Conservation (phyloP, 305 asterid species). For the Caryopteris hybrid region DNA sequence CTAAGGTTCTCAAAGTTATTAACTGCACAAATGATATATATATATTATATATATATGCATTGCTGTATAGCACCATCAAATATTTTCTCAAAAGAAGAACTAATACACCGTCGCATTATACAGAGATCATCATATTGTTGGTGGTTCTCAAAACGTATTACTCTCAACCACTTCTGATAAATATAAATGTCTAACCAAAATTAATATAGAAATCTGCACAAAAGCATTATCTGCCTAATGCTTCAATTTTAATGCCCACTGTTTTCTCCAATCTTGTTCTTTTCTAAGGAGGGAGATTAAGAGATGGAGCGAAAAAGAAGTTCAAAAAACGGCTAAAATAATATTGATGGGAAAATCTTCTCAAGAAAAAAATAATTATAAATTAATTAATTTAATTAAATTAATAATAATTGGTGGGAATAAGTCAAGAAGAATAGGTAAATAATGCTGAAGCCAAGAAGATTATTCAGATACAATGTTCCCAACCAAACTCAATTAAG, state of each 20-base stretch:
- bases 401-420: constrained; percentile 7
- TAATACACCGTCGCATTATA: neutral
- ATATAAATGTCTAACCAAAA: neutral
- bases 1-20: neutral
- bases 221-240: neutral
- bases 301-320: constrained; percentile 2
- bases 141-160: neutral
- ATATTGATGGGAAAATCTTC: constrained; percentile 17
- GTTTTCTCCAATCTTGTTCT: neutral
- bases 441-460: constrained; percentile 10
- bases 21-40: neutral
- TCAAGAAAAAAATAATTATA: too few relatives aligned
- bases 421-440: constrained; percentile 29
- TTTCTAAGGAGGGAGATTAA: neutral
- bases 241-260: neutral
- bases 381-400: too few relatives aligned
- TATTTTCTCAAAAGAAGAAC: neutral
- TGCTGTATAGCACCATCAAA: neutral
- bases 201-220: neutral
- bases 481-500: constrained; percentile 29
- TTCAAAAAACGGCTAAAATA: neutral
- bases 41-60: neutral
- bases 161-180: neutral
- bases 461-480: constrained; percentile 17
- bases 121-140: neutral